phyloP scores from a whole-genome alignment of 371 early-diverging fungal genomes.

The Enteropsectra breve region DNA sequence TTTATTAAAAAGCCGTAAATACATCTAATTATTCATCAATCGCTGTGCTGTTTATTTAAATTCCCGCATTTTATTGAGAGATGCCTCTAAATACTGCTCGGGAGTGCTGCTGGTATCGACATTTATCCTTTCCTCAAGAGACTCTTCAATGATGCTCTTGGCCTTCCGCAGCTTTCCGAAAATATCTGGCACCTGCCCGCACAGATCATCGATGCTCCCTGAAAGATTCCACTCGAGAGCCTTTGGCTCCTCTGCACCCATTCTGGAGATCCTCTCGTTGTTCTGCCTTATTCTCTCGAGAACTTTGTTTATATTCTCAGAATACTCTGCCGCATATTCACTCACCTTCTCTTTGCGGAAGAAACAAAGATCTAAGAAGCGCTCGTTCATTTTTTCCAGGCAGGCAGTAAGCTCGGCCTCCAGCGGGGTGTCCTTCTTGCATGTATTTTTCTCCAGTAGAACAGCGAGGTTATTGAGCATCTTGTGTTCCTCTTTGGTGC shows the following conservation, averaged over 20 bases:
- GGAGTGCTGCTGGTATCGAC: conserved; percentile 1
- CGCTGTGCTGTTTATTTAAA: too few relatives aligned
- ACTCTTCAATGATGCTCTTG: conserved; percentile 15
- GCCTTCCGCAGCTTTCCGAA: conserved; percentile 15
- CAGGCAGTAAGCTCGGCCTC: not conserved
- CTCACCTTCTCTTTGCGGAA: conserved; percentile 2
- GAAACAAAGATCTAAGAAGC: conserved; percentile 14
- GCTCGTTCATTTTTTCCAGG: conserved; percentile 14
- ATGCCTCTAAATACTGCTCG: not conserved
- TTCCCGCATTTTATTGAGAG: not conserved
- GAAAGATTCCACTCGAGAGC: conserved; percentile 1
- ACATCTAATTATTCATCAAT: too few relatives aligned
- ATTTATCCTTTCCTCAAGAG: not conserved
- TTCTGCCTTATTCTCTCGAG: not conserved
- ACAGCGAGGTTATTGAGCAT: conserved; percentile 16
- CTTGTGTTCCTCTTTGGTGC: conserved; percentile 16
- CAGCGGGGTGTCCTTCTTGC: not conserved
- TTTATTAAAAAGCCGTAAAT: too few relatives aligned
- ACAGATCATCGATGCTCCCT: not conserved
- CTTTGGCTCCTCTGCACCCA: not conserved
- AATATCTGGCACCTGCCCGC: not conserved
- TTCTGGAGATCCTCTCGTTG: not conserved
- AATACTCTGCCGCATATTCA: conserved; percentile 7
- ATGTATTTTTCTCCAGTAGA: conserved; percentile 24
- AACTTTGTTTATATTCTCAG: conserved; percentile 1